Base-by-base conservation (phyloP, 2,329 filamentous ascomycete genomes). In the Dryadomyces quercivorus region DNA sequence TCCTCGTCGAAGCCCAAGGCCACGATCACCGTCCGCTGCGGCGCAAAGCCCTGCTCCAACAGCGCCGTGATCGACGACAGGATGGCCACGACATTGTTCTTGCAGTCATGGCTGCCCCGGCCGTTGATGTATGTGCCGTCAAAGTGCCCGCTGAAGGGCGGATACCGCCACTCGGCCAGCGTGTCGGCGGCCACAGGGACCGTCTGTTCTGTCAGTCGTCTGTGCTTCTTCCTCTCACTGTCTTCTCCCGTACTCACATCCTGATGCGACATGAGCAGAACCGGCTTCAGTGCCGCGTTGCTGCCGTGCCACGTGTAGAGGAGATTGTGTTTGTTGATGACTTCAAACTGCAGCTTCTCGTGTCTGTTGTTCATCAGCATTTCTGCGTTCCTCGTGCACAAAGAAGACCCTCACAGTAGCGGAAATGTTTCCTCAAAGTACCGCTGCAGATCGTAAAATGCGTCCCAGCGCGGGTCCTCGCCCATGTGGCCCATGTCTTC, bases 1-100 rank as follows among this genome's bases (percentile, higher is more conserved):
- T 84, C 80, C 63, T 84, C 80, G 60, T 84, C 80, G 56, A 81
- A 83, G 2, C 81, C 80, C 59, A 82, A 81, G 0, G 77, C 75
- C 1, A 83, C 60, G 9, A 84, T 64, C 8, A 84, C 60, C 0
- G 79, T 81, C 12, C 81, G 70, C 54, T 69, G 69, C 1, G 80
- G 80, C 47, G 63, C 57, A 61, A 78, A 84, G 4, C 67, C 68
- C 45, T 73, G 72, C 13, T 70, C 66, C 6, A 83, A 64, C 4
- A 84, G 71, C 10, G 75, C 67, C 59, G 83, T 78, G 6, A 80
- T 63, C 1, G 78, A 71, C 36, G 78, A 75, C 55, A 83, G 63
- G 20, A 77, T 73, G 2, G 72, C 78, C 52, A 82, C 72, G 16
- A 84, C 69, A 54, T 76, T 75, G 59, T 76, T 78, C 67, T 84